Evolutionary conservation across 352 stramenopile species (phyloP).

Genomic region (Phytophthora citrophthora): DNA sequence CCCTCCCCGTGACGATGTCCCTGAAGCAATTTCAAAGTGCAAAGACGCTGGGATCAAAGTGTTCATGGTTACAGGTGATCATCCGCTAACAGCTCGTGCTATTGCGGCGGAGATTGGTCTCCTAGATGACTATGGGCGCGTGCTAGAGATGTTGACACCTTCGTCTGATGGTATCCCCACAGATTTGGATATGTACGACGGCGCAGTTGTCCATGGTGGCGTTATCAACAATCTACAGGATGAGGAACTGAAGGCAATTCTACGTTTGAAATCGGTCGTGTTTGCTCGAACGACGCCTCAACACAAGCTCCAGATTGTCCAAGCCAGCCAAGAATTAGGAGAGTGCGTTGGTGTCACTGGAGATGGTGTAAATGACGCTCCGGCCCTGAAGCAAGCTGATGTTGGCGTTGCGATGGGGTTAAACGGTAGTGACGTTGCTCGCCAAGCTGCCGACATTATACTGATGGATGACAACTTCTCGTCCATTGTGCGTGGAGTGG

Average conservation of each 20-base stretch:
- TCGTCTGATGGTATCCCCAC: constrained; percentile 23
- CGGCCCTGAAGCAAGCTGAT: constrained; percentile 82
- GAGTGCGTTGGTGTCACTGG: constrained; percentile 82
- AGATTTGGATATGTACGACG: constrained; percentile 41
- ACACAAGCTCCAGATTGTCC: constrained; percentile 40
- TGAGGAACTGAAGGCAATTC: constrained; percentile 41
- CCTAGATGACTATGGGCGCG: constrained; percentile 49
- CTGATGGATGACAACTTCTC: constrained; percentile 96
- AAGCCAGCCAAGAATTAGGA: constrained; percentile 24
- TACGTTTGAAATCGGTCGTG: constrained; percentile 77
- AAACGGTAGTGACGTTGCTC: constrained; percentile 93
- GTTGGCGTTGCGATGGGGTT: constrained; percentile 97
- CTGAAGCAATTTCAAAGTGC: constrained; percentile 77
- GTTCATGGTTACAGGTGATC: constrained; percentile 94
- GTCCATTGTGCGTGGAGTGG: constrained; percentile 89
- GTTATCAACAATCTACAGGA: constrained; percentile 39
- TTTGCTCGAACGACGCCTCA: constrained; percentile 92
- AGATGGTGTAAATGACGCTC: constrained; percentile 71
- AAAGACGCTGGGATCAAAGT: constrained; percentile 88
- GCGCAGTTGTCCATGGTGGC: constrained; percentile 68
- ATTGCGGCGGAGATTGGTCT: constrained; percentile 88
- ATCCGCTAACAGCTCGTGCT: constrained; percentile 84
- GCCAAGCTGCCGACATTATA: constrained; percentile 93
- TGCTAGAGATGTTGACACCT: constrained; percentile 26
- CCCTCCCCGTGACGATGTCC: constrained; percentile 81